Evolutionary conservation across 2,329 filamentous ascomycete species (phyloP).

Genomic region (Chaetomium olivaceum): DNA sequence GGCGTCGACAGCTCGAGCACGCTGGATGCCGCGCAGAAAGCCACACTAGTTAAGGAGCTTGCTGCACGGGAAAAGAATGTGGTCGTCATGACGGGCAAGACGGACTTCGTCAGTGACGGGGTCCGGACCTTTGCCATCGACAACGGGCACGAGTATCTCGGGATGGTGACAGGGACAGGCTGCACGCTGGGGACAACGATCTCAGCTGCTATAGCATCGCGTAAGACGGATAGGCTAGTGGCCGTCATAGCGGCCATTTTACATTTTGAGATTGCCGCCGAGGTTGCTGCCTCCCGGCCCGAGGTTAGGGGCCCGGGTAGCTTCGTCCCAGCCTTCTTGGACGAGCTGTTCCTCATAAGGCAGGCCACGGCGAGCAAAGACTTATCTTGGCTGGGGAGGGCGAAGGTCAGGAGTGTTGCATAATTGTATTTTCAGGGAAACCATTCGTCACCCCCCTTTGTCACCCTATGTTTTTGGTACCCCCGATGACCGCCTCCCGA

Average conservation of each 20-base stretch:
- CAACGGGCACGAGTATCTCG: conserved; percentile 75
- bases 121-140: conserved; percentile 63
- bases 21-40: conserved; percentile 50
- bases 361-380: conserved; percentile 51
- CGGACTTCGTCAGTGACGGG: conserved; percentile 79
- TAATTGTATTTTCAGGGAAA: neutral
- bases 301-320: conserved; percentile 76
- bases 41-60: conserved; percentile 62
- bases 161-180: conserved; percentile 74
- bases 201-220: conserved; percentile 70
- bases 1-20: conserved; percentile 79
- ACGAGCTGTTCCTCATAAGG: conserved; percentile 59
- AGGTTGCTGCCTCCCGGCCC: conserved; percentile 62
- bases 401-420: conserved; percentile 23
- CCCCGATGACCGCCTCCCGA: neutral
- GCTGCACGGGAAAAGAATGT: conserved; percentile 69
- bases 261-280: conserved; percentile 74
- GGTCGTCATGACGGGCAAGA: conserved; percentile 78
- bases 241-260: conserved; percentile 73
- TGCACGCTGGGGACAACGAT: conserved; percentile 83
- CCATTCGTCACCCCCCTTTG: neutral
- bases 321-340: conserved; percentile 83
- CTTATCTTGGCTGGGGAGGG: conserved; percentile 49
- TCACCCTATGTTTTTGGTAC: neutral
- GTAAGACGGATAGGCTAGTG: conserved; percentile 63